Evolutionary conservation across 106 monocot genomes (phyloP).

Genomic region (Agapanthus africanus): DNA sequence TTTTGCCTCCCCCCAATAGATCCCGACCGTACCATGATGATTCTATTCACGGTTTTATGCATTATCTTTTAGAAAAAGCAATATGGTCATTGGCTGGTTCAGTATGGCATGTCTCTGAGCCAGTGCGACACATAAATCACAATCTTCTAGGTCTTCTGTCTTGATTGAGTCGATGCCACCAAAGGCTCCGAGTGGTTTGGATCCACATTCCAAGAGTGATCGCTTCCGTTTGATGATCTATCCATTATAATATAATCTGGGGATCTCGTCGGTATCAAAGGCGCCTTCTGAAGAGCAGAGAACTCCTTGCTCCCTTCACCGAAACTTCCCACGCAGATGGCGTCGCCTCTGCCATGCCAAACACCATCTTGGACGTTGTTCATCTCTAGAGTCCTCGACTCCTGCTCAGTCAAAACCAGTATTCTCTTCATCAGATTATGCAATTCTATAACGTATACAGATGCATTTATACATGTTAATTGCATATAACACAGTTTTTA

Average conservation of each 20-base stretch:
- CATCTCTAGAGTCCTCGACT: constrained; percentile 82
- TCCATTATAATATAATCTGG: constrained; percentile 54
- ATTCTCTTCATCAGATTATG: background rate
- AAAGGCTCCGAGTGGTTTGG: constrained; percentile 23
- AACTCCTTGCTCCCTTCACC: constrained; percentile 48
- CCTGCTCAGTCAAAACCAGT: constrained; percentile 38
- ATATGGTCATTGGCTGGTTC: background rate
- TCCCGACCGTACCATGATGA: no score
- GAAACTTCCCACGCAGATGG: constrained; percentile 60
- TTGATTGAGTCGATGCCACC: constrained; percentile 4
- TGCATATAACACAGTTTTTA: no score
- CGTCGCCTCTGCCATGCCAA: constrained; percentile 86
- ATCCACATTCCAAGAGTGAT: constrained; percentile 23
- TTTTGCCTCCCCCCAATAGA: no score
- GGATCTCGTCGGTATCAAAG: constrained; percentile 27
- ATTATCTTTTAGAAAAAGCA: no score
- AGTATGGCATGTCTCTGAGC: background rate
- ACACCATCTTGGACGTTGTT: constrained; percentile 86
- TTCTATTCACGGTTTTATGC: no score
- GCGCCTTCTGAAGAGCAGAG: constrained; percentile 22
- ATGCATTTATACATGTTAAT: no score
- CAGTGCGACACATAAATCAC: background rate
- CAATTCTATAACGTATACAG: background rate
- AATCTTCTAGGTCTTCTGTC: constrained; percentile 1
- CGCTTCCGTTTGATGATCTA: constrained; percentile 20